Base-by-base conservation (phyloP, 2,329 filamentous ascomycete genomes). In the Ophiostoma ulmi region DNA sequence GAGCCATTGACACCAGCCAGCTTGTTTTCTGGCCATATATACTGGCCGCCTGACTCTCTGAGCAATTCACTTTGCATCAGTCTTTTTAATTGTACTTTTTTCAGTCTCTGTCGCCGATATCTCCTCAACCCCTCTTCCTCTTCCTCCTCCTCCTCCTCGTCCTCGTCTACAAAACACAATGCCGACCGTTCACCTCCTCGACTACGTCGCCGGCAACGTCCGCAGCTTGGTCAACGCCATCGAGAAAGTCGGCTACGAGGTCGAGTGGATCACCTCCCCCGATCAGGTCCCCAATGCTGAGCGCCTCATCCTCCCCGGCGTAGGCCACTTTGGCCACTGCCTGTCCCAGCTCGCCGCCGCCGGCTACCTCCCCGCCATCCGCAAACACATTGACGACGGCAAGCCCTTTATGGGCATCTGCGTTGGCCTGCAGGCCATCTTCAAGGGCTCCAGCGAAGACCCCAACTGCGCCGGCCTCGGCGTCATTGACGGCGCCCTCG, bases 361-460 rank as follows among this genome's bases (percentile, higher is more conserved):
- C 52, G 92, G 91, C 74, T 99, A 94, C 80, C 83, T 94, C 70
- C 91, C 92, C 72, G 91, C 93, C 11, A 90, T 99, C 74, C 88
- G 85, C 75, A 85, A 88, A 74, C 93, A 98, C 82, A 94, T 99
- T 76, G 85, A 88, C 69, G 86, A 91, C 17, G 94, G 93, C n/a
- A 98, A 98, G 81, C 93, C 94, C 17, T 98, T 99, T 78, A 96
- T 99, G 90, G 94, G 91, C 68, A 97, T 99, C 77, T 99, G 95
- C 78, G 95, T 99, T 70, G 95, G 95, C 2, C 80, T 98, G 17
- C 95, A 99, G 80, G 93, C 92, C 0, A 83, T 99, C 0, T 98
- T 97, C 77, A 85, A 92, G 75, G 91, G 91, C 10, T 98, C 95
- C 0, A 87, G 88, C 58, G 95, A 99, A 79, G 90, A 92, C 74